phyloP scores from a whole-genome alignment of 306 rosid genomes.

The Datisca glomerata region DNA sequence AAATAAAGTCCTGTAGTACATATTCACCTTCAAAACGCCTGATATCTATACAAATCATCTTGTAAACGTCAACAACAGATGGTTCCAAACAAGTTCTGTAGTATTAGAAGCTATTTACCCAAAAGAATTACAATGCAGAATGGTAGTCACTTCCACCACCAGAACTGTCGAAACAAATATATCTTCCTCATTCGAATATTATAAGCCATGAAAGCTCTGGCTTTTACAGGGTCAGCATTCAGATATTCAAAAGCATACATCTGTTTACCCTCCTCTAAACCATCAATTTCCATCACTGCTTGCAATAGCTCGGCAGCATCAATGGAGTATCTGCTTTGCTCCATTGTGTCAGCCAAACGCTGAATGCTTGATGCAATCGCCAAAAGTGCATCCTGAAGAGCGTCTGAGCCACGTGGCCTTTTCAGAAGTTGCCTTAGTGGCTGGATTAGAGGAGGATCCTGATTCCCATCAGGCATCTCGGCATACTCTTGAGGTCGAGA shows the following conservation, averaged over 20 bases:
- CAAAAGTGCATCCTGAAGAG: conserved; percentile 57
- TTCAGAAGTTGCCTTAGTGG: conserved; percentile 44
- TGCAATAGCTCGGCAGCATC: conserved; percentile 45
- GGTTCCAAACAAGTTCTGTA: no score
- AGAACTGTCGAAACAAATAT: conserved; percentile 54
- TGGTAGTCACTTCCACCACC: conserved; percentile 84
- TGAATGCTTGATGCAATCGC: conserved; percentile 56
- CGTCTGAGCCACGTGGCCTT: conserved; percentile 48
- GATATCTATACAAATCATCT: no score
- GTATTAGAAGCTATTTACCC: no score
- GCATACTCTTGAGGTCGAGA: conserved; percentile 43
- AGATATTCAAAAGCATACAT: conserved; percentile 78
- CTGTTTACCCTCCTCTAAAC: conserved; percentile 62
- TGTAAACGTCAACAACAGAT: no score
- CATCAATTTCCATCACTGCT: conserved; percentile 82
- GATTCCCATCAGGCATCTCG: conserved; percentile 43
- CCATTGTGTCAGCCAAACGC: conserved; percentile 62
- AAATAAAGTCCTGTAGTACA: no score
- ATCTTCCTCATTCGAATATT: conserved; percentile 50
- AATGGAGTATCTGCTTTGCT: conserved; percentile 35
- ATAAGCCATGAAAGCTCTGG: conserved; percentile 68
- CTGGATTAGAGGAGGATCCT: conserved; percentile 37
- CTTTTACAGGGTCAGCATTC: conserved; percentile 65
- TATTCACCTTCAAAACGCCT: no score
- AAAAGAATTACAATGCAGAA: no score